A percentile compares a stretch with the other conserved stretches of the same genome.
phyloP scores from a whole-genome alignment of 768 basidiomycete species.

The Xerocomellus chrysenteron region DNA sequence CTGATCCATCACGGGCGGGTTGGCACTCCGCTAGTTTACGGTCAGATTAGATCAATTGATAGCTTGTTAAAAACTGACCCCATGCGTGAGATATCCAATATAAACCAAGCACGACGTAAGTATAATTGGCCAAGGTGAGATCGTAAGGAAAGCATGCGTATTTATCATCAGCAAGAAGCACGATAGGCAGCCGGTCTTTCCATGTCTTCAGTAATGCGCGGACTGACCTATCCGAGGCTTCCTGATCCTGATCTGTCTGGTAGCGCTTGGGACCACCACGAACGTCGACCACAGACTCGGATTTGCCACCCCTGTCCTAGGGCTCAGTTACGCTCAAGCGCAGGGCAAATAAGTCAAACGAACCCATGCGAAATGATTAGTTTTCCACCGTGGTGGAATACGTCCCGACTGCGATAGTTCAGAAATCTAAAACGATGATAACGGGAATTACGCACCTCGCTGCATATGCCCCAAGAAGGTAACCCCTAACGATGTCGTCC shows the following conservation, averaged over 20 bases:
- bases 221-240: constrained; percentile 67
- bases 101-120: constrained; percentile 53
- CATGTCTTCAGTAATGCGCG: constrained; percentile 64
- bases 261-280: constrained; percentile 39
- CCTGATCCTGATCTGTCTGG: constrained; percentile 61
- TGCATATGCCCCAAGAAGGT: constrained; percentile 70
- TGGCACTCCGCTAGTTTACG: constrained; percentile 56
- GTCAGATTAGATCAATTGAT: constrained; percentile 16
- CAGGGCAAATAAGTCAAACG: constrained; percentile 16
- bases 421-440: constrained; percentile 7
- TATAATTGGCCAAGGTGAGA: constrained; percentile 46
- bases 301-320: constrained; percentile 59
- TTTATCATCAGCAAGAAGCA: constrained; percentile 70
- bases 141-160: constrained; percentile 75
- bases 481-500: constrained; percentile 65
- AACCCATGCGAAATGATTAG: constrained; percentile 86
- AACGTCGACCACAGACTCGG: constrained; percentile 51
- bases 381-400: constrained; percentile 60
- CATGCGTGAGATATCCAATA: constrained; percentile 68
- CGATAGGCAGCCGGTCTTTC: constrained; percentile 55
- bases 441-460: constrained; percentile 47
- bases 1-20: constrained; percentile 42
- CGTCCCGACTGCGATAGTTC: constrained; percentile 55
- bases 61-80: constrained; percentile 28
- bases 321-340: background rate